These are phyloP conservation scores for Colletotrichum cordylinicola DNA, from an alignment of 2,329 filamentous ascomycete species.

Conservation along the genomic window DNA sequence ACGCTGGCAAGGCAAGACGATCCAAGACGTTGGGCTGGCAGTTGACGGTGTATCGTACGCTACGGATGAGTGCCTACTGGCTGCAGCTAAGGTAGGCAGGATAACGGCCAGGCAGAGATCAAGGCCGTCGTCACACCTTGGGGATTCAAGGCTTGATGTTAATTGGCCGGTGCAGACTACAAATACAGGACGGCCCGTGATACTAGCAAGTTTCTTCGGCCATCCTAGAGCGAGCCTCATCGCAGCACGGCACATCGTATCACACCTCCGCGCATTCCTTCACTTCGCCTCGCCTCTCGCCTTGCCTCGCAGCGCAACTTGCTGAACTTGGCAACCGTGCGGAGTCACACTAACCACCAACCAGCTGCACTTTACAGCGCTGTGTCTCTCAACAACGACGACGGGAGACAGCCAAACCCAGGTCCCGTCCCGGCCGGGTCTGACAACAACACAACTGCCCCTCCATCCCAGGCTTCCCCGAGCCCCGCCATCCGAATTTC, in stretches of 20 bases:
- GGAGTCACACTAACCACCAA: background rate
- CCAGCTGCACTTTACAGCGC: background rate
- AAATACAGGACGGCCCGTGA: slow-evolving; percentile 5
- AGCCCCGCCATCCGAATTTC: slow-evolving; percentile 6
- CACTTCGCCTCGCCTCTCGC: background rate
- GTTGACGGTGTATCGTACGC: background rate
- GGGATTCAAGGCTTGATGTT: background rate
- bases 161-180: slow-evolving; percentile 13
- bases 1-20: background rate
- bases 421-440: background rate
- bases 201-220: background rate
- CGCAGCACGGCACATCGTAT: background rate
- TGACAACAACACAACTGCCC: background rate
- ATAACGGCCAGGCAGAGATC: background rate
- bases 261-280: background rate
- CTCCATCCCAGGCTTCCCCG: background rate
- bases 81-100: background rate
- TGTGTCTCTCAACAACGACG: background rate
- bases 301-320: background rate
- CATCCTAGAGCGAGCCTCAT: background rate
- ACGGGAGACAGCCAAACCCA: background rate
- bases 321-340: background rate
- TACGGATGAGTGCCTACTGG: background rate
- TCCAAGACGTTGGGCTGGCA: background rate
- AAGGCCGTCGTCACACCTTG: slow-evolving; percentile 16